phyloP scores from a whole-genome alignment of 2,329 filamentous ascomycete genomes.

The Epichloe sp. region DNA sequence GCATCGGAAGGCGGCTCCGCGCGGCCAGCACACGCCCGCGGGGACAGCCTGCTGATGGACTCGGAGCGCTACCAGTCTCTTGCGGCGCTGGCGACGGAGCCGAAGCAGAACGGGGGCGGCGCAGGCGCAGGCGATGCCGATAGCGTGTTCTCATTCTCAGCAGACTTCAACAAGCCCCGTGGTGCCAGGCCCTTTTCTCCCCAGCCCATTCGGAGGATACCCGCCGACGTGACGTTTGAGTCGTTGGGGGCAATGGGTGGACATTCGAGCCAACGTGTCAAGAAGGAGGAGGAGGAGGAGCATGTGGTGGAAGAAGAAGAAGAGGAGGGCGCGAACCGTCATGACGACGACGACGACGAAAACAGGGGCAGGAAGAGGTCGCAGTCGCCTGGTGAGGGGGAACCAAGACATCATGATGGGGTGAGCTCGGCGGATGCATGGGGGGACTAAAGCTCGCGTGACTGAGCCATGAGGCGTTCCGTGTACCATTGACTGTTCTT shows the following conservation, averaged over 20 bases:
- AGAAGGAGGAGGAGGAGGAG: neutral
- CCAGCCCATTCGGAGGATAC: constrained; percentile 31
- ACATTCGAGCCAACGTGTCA: neutral
- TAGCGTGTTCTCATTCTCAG: constrained; percentile 40
- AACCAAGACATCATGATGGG: neutral
- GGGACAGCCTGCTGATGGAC: constrained; percentile 42
- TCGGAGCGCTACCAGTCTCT: constrained; percentile 45
- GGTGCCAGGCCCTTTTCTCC: constrained; percentile 48
- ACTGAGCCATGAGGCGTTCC: neutral
- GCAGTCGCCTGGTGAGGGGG: neutral
- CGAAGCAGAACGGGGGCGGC: constrained; percentile 12
- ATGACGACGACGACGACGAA: neutral
- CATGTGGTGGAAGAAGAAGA: constrained; percentile 4
- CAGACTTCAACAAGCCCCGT: constrained; percentile 40
- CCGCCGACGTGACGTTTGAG: constrained; percentile 28
- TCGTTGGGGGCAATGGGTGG: constrained; percentile 19
- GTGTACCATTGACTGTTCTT: too few relatives aligned
- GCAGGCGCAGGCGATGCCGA: constrained; percentile 27
- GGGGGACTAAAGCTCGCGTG: neutral
- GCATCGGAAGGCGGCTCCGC: constrained; percentile 23
- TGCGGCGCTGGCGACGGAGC: constrained; percentile 28
- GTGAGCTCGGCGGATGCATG: constrained; percentile 1
- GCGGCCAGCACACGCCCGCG: constrained; percentile 25
- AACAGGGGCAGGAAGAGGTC: neutral
- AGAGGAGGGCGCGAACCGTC: neutral